Base-by-base conservation (phyloP, 768 basidiomycete species). In the Tricholoma hemisulphureum region DNA sequence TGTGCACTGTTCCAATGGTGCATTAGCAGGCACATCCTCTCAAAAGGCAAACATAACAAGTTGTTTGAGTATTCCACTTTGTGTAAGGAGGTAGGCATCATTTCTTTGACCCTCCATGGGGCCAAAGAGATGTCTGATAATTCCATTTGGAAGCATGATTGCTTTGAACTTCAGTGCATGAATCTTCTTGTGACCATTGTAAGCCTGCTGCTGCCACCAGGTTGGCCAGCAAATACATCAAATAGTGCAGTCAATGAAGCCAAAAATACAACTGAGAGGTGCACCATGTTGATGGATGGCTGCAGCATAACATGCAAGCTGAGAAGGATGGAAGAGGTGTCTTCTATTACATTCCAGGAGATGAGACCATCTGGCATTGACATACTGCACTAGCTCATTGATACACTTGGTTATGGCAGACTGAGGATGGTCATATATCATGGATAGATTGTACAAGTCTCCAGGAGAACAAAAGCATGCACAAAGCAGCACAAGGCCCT, bases 81-180 rank as follows among this genome's bases (percentile, higher is more conserved):
- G 9, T 14, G 13, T 35, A 7, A 35, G 34, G 9, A 35, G 34
- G 14, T 10, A 35, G 14, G 8, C 14, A 35, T 35, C 13, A 14
- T 35, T 35, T 13, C 11, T 7, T 13, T 35, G 34, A 7, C 34
- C 34, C 34, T 35, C 34, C 3, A 10, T 7, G 8, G 34, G 34
- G 14, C 34, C 34, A 35, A 10, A 35, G 14, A 35, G 34, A 35
- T 35, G 34, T 3, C 34, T 13, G 14, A 35, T 35, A 10, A 35
- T 35, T 35, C 34, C 34, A 35, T 13, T 14, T 11, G 67, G 69
- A 14, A 67, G 53, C 41, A 54, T 65, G 28, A 71, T n/a, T 1
- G 61, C 67, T 35, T 71, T 69, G 43, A 54, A 71, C 48, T 72
- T 72, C 11, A 63, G 45, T 2, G 68, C 67, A 55, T 72, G 69